phyloP scores from a whole-genome alignment of 108 stramenopile genomes.

The Hondaea fermentalgiana region DNA sequence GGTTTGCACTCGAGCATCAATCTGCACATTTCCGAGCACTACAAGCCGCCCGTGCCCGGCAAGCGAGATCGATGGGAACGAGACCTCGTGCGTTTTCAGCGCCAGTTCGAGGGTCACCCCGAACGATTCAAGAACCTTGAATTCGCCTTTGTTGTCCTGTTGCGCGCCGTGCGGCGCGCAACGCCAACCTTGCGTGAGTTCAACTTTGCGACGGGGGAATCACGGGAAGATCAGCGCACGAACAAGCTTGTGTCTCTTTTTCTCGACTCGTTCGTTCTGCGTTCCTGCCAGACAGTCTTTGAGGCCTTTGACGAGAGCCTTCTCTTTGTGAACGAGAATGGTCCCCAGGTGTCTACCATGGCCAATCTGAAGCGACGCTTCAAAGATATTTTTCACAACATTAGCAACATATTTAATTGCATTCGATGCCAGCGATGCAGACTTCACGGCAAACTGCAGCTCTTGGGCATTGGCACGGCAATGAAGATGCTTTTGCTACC shows the following conservation, averaged over 20 bases:
- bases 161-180: constrained; percentile 74
- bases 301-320: constrained; percentile 83
- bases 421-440: constrained; percentile 92
- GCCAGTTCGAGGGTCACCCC: constrained; percentile 42
- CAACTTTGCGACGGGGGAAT: constrained; percentile 68
- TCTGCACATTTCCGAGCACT: constrained; percentile 73
- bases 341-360: constrained; percentile 26
- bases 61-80: constrained; percentile 40
- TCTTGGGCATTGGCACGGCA: constrained; percentile 83
- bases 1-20: constrained; percentile 81
- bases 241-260: constrained; percentile 52
- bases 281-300: constrained; percentile 66
- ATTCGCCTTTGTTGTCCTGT: constrained; percentile 79
- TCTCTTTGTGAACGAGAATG: constrained; percentile 62
- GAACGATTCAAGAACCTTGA: constrained; percentile 82
- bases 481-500: constrained; percentile 77
- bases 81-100: constrained; percentile 55
- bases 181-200: constrained; percentile 59
- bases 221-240: constrained; percentile 67
- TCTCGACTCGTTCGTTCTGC: constrained; percentile 64
- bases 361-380: constrained; percentile 64
- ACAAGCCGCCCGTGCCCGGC: constrained; percentile 70
- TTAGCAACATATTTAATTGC: constrained; percentile 76
- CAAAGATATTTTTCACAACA: constrained; percentile 83
- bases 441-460: constrained; percentile 79